A percentile compares a stretch with the other conserved stretches of the same genome.
phyloP scores from a whole-genome alignment of 1,139 yeast genomes.

The Yamadazyma diddensiae region DNA sequence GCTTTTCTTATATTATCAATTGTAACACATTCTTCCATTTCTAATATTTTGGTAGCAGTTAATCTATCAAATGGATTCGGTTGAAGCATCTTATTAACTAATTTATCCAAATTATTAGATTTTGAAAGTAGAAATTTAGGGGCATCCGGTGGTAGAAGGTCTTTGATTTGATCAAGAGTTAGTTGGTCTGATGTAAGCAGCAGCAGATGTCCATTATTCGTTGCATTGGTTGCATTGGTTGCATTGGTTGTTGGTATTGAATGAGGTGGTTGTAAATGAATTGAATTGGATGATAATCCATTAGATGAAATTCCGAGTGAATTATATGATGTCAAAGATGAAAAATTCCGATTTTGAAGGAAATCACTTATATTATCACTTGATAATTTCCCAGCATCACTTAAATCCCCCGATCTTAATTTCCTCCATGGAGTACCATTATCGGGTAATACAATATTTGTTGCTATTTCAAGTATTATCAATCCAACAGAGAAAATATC shows the following conservation, averaged over 20 bases:
- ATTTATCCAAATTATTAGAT: constrained; percentile 66
- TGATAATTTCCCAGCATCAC: constrained; percentile 90
- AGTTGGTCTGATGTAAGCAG: constrained; percentile 4
- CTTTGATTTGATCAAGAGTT: constrained; percentile 18
- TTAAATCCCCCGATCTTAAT: constrained; percentile 87
- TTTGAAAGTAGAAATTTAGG: constrained; percentile 80
- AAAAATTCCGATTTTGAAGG: constrained; percentile 38
- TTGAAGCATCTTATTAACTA: constrained; percentile 85
- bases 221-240: constrained; percentile 6
- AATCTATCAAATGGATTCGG: constrained; percentile 88
- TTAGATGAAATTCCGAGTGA: constrained; percentile 8
- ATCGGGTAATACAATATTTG: constrained; percentile 91
- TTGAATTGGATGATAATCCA: constrained; percentile 3
- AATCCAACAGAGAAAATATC: constrained; percentile 92
- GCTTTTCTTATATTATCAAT: constrained; percentile 85
- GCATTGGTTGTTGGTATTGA: constrained; percentile 2
- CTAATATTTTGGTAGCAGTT: constrained; percentile 65
- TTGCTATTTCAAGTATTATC: constrained; percentile 92
- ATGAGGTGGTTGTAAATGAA: constrained; percentile 13
- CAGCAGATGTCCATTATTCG: constrained; percentile 1
- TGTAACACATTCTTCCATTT: constrained; percentile 67
- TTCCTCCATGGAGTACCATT: constrained; percentile 98
- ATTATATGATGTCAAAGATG: constrained; percentile 36
- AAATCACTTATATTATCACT: constrained; percentile 48
- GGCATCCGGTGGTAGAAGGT: constrained; percentile 69